phyloP scores from a whole-genome alignment of 345 rosid genomes.

The rapeseed (Brassica napus) region DNA sequence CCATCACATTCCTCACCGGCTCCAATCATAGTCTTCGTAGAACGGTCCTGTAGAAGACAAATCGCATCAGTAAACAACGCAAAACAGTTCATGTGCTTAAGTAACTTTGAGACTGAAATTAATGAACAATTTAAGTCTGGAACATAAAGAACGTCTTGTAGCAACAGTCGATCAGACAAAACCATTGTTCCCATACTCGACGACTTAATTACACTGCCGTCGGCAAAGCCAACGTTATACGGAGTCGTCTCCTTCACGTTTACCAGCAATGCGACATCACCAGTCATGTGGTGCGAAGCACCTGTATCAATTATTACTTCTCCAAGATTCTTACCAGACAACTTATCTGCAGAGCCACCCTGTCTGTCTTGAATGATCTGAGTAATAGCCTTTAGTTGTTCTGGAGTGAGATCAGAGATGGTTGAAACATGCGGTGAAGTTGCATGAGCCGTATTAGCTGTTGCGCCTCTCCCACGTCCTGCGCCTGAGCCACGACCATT shows the following conservation, averaged over 20 bases:
- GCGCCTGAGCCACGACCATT: not conserved
- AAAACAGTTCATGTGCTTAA: not conserved
- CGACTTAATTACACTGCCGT: not conserved
- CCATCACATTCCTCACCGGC: not conserved
- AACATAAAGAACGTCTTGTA: not conserved
- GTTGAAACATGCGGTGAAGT: not conserved
- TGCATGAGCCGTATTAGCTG: not conserved
- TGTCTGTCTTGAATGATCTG: not conserved
- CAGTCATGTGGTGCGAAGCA: not conserved
- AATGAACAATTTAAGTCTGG: not conserved
- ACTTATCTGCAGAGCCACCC: not conserved
- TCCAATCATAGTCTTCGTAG: not conserved
- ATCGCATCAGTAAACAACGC: not conserved
- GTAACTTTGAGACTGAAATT: not conserved
- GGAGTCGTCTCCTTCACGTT: not conserved
- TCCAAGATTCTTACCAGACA: not conserved
- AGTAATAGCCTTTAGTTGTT: not conserved
- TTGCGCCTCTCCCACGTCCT: too few species aligned
- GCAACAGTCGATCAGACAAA: not conserved
- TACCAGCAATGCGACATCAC: not conserved
- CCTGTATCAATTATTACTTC: not conserved
- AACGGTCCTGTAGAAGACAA: not conserved
- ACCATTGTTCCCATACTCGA: not conserved
- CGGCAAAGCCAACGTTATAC: not conserved
- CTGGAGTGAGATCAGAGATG: not conserved